Base-by-base conservation (phyloP, 2,329 filamentous ascomycete species). In the Talaromyces pinophilus region DNA sequence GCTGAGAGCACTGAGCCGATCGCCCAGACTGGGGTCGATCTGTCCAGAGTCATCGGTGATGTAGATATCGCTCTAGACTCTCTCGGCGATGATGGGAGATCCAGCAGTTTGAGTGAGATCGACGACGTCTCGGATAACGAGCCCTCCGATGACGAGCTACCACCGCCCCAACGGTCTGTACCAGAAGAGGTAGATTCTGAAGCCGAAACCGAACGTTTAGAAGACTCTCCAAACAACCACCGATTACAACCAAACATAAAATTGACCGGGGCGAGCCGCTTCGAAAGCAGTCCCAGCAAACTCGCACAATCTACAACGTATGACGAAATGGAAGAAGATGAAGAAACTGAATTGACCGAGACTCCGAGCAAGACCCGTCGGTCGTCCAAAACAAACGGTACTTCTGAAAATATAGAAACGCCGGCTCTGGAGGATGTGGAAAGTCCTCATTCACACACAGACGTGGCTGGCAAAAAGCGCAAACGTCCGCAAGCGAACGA, bases 131-230 rank as follows among this genome's bases (percentile, higher is more conserved):
- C 83, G 52, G 90, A 92, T 62, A 88, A 91, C 69, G 90, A 85
- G 59, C 80, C 80, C 3, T 80, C 80, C 13, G 81, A 90, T 63
- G 86, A 86, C 68, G 84, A 79, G 73, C 78, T 76, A 66, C 80
- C 74, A 63, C 78, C 70, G 71, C 83, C 83, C 25, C 60, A 52
- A 8, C 82, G 85, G 70, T 71, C 82, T 55, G 44, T 85, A 69
- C 82, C 87, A 67, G 87, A 88, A 38, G 86, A 89, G 62, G 84
- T 85, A 64, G 88, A 91, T 72, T 90, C 93, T 3, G 94, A 98
- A 79, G 94, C 94, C 40, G 94, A 97, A 80, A 98, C 94, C 1
- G 93, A 97, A 80, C 89, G 95, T 67, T 85, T 99, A 67, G 95
- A 95, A 75, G 89, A 91, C 74, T 96, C 92, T n/a, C 93, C 93